These are phyloP conservation scores for Talaromyces sp. DNA, from an alignment of 2,329 filamentous ascomycete species.

Conservation along the genomic window DNA sequence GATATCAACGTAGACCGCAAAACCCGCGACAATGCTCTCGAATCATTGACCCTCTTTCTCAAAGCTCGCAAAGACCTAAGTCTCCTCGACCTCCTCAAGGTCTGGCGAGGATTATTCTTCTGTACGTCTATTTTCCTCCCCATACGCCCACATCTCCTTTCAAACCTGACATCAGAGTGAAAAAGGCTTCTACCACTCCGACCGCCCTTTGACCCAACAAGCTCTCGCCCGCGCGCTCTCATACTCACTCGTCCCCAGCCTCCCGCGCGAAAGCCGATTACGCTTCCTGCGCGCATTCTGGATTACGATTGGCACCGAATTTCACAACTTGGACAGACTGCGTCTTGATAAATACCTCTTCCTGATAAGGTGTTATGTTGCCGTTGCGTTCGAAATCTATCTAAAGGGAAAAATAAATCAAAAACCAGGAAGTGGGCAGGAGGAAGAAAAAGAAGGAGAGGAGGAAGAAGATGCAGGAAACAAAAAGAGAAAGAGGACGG, in stretches of 20 bases:
- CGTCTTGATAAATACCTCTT: constrained; percentile 92
- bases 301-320: constrained; percentile 66
- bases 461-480: constrained; percentile 26
- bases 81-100: constrained; percentile 71
- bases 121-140: constrained; percentile 42
- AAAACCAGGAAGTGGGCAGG: constrained; percentile 9
- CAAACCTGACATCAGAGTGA: neutral
- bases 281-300: constrained; percentile 63
- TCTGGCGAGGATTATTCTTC: constrained; percentile 95
- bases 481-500: constrained; percentile 30
- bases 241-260: constrained; percentile 56
- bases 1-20: constrained; percentile 60
- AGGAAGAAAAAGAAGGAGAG: neutral
- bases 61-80: constrained; percentile 59
- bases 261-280: constrained; percentile 49
- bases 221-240: constrained; percentile 74
- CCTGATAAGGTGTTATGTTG: constrained; percentile 73
- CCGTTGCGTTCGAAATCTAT: constrained; percentile 58
- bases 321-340: constrained; percentile 66
- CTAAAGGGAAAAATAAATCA: constrained; percentile 28
- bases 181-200: constrained; percentile 80
- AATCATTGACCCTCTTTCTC: constrained; percentile 74
- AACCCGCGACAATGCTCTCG: constrained; percentile 71
- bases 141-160: neutral
- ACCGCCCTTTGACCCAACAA: constrained; percentile 84